Base-by-base conservation (phyloP, 106 monocot genomes). In the Xerophyta viscosa region DNA sequence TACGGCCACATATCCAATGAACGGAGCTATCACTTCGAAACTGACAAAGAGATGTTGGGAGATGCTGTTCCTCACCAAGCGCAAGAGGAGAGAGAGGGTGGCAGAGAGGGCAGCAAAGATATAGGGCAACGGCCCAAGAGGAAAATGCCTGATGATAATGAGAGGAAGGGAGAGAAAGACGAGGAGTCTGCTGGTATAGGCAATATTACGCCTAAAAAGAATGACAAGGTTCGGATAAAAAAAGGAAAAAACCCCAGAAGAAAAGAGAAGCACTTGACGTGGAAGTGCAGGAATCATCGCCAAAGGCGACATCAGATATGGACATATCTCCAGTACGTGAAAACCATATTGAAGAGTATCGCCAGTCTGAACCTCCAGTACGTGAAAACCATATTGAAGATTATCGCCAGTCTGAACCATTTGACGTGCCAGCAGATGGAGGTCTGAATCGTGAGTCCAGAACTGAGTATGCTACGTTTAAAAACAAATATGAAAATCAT, bases 231-330 rank as follows among this genome's bases (percentile, higher is more conserved):
- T 33, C 57, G 29, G 21, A 39, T 41, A 45, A 12, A 11, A 64
- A 65, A 37, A 64, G 13, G 20, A 65, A 30, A 43, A 60, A 56
- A 62, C 13, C 27, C 50, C 44, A 67, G 19, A 61, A 60, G 33
- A 27, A 15, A n/a, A 11, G 14, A 29, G 24, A 45, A 21, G 0
- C 20, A 26, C 46, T 46, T 47, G 36, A 60, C 10, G 30, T 3
- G 4, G 44, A 17, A 6, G 17, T 61, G 12, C 27, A 8, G 1
- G 59, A 41, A 26, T 24, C 17, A 0, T 62, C 68, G 19, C 65
- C 81, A 29, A 87, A 77, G n/a, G n/a, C n/a, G n/a, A n/a, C n/a
- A n/a, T n/a, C 68, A 23, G 68, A 86, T 33, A 87, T 79, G 82
- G 70, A 65, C 56, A 71, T 86, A 56, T 91, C 84, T 3, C 71